These are phyloP conservation scores for Lipomyces chichibuensis DNA, from an alignment of 805 yeast species.

Conservation along the genomic window DNA sequence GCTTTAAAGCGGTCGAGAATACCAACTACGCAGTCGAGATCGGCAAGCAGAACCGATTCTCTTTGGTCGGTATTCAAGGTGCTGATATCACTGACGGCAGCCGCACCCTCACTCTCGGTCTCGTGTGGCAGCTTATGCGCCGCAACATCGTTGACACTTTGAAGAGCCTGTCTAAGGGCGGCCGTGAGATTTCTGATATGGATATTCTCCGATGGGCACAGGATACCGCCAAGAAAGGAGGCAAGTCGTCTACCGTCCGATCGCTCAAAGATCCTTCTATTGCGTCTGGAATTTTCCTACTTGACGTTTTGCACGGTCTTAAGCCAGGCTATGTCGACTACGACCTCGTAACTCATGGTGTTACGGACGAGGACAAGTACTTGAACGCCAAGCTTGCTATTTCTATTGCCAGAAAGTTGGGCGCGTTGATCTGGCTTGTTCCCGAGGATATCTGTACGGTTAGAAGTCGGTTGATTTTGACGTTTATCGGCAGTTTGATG, in stretches of 20 bases:
- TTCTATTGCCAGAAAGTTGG: constrained; percentile 96
- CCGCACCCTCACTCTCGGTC: constrained; percentile 82
- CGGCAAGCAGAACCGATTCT: constrained; percentile 89
- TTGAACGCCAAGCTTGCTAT: constrained; percentile 94
- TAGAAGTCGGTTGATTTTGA: constrained; percentile 86
- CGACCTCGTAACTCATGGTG: constrained; percentile 80
- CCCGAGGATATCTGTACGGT: constrained; percentile 99
- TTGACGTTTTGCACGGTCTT: constrained; percentile 88
- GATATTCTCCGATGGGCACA: constrained; percentile 96
- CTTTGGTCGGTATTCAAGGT: constrained; percentile 97
- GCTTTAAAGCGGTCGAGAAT: constrained; percentile 95
- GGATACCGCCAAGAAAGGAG: constrained; percentile 80
- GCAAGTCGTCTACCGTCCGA: constrained; percentile 66
- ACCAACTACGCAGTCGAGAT: constrained; percentile 98
- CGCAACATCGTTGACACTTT: constrained; percentile 88
- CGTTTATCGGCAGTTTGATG: constrained; percentile 96
- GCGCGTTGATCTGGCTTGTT: constrained; percentile 98
- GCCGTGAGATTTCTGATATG: constrained; percentile 74
- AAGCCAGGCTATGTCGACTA: constrained; percentile 98
- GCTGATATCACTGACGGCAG: constrained; percentile 95
- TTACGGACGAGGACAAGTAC: constrained; percentile 79
- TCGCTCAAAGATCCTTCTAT: constrained; percentile 83
- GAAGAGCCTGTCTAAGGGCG: constrained; percentile 67
- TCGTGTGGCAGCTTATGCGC: constrained; percentile 99
- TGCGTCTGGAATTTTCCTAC: constrained; percentile 75